Percentiles rank a stretch among this genome's conserved stretches.
These are phyloP conservation scores for Astrocystis sublimbata DNA, from an alignment of 495 filamentous ascomycete genomes.

Conservation along the genomic window DNA sequence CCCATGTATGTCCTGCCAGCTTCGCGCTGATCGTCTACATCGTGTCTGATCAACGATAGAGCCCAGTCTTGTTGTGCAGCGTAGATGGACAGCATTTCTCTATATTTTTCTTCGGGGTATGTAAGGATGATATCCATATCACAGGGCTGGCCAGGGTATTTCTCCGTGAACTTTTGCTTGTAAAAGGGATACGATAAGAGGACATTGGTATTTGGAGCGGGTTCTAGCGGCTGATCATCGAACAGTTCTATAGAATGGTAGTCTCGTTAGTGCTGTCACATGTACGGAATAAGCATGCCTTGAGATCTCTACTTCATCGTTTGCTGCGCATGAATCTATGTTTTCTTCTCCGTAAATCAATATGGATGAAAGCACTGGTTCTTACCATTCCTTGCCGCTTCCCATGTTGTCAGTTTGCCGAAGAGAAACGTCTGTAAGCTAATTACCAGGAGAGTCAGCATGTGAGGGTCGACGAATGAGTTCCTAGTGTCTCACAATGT, in stretches of 20 bases:
- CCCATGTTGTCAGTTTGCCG: background rate
- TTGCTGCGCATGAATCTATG: too few species aligned
- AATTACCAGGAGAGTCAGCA: background rate
- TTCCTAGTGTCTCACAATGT: background rate
- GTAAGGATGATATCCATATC: background rate
- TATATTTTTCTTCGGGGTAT: background rate
- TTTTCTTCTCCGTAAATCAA: too few species aligned
- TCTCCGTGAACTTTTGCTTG: background rate
- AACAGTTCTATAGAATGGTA: background rate
- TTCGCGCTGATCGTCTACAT: background rate
- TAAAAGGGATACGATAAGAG: background rate
- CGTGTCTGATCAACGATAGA: background rate
- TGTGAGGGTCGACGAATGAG: background rate
- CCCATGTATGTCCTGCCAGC: background rate
- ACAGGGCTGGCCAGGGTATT: background rate
- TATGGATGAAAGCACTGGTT: background rate
- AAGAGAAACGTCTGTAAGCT: conserved; percentile 6
- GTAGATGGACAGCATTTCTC: background rate
- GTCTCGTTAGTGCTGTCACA: background rate
- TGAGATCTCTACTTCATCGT: background rate
- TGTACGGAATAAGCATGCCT: background rate
- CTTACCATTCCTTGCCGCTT: background rate
- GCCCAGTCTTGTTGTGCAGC: background rate
- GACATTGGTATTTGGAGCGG: background rate
- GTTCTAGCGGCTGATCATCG: background rate